These are phyloP conservation scores for Ophiostoma ips DNA, from an alignment of 2,329 filamentous ascomycete species.

Conservation along the genomic window DNA sequence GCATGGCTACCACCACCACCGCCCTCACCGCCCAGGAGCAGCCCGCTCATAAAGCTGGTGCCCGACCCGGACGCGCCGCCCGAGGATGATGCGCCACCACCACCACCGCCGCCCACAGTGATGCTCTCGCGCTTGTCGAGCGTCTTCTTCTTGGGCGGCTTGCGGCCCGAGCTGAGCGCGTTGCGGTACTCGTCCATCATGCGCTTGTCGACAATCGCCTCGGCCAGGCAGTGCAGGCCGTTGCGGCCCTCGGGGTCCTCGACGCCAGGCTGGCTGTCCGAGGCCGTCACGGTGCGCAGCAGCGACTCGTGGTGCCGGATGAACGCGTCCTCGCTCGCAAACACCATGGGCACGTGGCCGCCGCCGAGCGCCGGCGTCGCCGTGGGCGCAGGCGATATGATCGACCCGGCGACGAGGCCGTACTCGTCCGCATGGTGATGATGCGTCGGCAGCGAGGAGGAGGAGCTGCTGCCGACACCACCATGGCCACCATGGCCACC, in stretches of 20 bases:
- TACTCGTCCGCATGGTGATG: constrained; percentile 12
- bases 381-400: constrained; percentile 1
- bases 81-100: neutral
- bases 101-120: neutral
- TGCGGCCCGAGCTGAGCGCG: constrained; percentile 16
- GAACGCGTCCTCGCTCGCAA: constrained; percentile 15
- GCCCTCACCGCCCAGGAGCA: constrained; percentile 8
- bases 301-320: constrained; percentile 23
- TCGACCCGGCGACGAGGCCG: neutral
- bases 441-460: constrained; percentile 10
- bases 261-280: constrained; percentile 19
- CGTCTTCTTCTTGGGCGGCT: constrained; percentile 25
- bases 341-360: constrained; percentile 10
- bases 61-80: neutral
- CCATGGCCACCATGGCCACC: too few relatives aligned
- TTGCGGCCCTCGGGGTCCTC: constrained; percentile 38
- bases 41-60: constrained; percentile 8
- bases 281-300: constrained; percentile 23
- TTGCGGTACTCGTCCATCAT: constrained; percentile 24
- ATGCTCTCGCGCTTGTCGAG: constrained; percentile 18
- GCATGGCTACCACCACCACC: constrained; percentile 3
- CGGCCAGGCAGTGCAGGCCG: constrained; percentile 43
- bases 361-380: constrained; percentile 4
- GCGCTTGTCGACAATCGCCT: constrained; percentile 31
- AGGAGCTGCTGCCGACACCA: neutral